Conservation (phyloP, 306 rosid species). For the peach (Prunus persica) region Prunus_persica_NCBIv2 NC_034009.1:15217501-15218000, state of each 20-base stretch:
- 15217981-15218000: constrained; percentile 3
- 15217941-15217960: constrained; percentile 2
- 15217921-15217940: constrained; percentile 3
- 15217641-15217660: not conserved
- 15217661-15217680: constrained; percentile 1
- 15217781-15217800: constrained; percentile 13
- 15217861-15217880: constrained; percentile 85
- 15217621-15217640: not conserved
- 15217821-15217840: constrained; percentile 67
- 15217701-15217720: not conserved
- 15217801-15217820: constrained; percentile 97
- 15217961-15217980: not conserved
- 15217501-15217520: not conserved
- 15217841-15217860: constrained; percentile 86
- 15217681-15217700: not conserved
- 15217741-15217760: not conserved
- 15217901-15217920: constrained; percentile 60
- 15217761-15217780: not conserved
- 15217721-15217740: not conserved
- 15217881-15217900: constrained; percentile 78
- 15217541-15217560: not conserved
- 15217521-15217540: not conserved
- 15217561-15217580: constrained; percentile 11
- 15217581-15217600: constrained; percentile 1
- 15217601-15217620: not conserved